These are phyloP conservation scores for Pseudomicrostroma phylloplanum DNA, from an alignment of 1,284 basidiomycete genomes.

Conservation along the genomic window DNA sequence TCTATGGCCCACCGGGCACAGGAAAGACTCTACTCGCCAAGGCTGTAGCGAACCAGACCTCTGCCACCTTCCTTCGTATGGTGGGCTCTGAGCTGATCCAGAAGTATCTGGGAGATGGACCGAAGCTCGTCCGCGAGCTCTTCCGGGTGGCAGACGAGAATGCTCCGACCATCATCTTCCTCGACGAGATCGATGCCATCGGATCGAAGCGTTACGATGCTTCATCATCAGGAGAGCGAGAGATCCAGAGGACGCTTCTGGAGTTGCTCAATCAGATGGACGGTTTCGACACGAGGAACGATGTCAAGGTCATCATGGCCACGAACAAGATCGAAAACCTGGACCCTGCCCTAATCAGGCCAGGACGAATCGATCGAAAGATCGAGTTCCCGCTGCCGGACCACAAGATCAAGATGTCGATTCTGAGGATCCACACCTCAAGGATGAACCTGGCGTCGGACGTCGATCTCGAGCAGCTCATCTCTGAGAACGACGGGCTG, in stretches of 20 bases:
- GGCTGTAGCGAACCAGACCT: slow-evolving; percentile 97
- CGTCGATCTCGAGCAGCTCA: slow-evolving; percentile 92
- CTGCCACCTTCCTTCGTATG: slow-evolving; percentile 93
- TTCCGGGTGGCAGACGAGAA: slow-evolving; percentile 54
- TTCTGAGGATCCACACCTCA: slow-evolving; percentile 66
- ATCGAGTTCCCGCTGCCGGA: slow-evolving; percentile 58
- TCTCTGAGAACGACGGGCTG: slow-evolving; percentile 91
- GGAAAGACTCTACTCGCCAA: slow-evolving; percentile 97
- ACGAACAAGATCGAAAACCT: slow-evolving; percentile 89
- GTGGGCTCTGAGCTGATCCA: slow-evolving; percentile 98
- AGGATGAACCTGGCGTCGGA: slow-evolving; percentile 88
- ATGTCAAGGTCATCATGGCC: slow-evolving; percentile 84
- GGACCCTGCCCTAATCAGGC: slow-evolving; percentile 93
- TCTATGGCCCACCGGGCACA: slow-evolving; percentile 97
- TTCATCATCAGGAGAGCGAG: slow-evolving; percentile 54
- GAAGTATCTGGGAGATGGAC: slow-evolving; percentile 93
- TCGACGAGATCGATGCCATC: slow-evolving; percentile 55
- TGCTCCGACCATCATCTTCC: slow-evolving; percentile 54
- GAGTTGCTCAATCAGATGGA: slow-evolving; percentile 68
- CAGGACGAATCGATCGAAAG: slow-evolving; percentile 98
- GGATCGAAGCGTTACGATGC: slow-evolving; percentile 55
- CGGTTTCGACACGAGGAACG: slow-evolving; percentile 96
- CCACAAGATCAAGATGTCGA: slow-evolving; percentile 49
- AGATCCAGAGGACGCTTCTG: slow-evolving; percentile 54
- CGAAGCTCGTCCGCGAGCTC: slow-evolving; percentile 54